Percentiles rank a stretch among this genome's conserved stretches.
phyloP scores from a whole-genome alignment of 306 rosid genomes.

The Lathyrus sativus region DNA sequence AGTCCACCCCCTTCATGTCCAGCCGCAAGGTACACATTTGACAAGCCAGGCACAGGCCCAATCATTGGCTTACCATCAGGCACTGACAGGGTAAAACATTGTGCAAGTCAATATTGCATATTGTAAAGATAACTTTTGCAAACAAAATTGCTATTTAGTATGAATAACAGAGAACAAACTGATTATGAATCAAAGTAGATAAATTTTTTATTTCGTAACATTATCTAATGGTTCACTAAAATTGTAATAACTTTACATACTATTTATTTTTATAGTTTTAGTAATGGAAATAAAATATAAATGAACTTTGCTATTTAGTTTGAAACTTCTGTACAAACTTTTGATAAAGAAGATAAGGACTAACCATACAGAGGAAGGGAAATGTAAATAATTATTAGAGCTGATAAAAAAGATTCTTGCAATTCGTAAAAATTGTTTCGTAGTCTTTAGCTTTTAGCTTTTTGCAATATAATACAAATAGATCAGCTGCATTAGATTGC shows the following conservation, averaged over 20 bases:
- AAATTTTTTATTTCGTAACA: not conserved
- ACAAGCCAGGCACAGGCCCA: constrained; percentile 77
- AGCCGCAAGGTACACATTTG: constrained; percentile 82
- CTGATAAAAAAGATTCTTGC: not conserved
- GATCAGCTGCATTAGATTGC: constrained; percentile 20
- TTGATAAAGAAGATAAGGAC: not conserved
- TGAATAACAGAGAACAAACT: not conserved
- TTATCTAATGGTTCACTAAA: not conserved
- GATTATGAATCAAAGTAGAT: not conserved
- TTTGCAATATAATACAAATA: not conserved
- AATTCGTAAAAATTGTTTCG: not conserved
- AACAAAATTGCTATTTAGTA: constrained; percentile 3
- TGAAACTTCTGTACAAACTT: not conserved
- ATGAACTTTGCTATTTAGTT: not conserved
- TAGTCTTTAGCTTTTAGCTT: not conserved
- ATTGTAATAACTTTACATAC: not conserved
- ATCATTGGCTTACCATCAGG: constrained; percentile 89
- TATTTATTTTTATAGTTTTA: not conserved
- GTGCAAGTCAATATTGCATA: constrained; percentile 23
- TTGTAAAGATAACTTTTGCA: constrained; percentile 10
- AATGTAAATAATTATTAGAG: not conserved
- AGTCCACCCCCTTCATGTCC: constrained; percentile 97
- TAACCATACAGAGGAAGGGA: not conserved
- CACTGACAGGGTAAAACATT: constrained; percentile 53
- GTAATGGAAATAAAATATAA: constrained; percentile 27